Evolutionary conservation across 2,329 filamentous ascomycete species (phyloP).

Genomic region (Eurotiales sp.): DNA sequence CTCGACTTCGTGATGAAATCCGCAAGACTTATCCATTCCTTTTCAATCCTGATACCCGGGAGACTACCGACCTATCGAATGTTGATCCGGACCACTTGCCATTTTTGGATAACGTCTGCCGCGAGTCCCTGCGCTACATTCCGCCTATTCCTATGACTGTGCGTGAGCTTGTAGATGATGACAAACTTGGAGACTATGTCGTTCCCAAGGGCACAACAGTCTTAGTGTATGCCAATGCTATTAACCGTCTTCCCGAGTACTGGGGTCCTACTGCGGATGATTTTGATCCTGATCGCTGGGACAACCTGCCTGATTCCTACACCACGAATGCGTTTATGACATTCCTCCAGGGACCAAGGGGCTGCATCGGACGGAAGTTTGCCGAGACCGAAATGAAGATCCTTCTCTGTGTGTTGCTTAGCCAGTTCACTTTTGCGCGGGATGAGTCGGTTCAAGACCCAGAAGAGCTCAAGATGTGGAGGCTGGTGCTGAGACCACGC

Average conservation of each 20-base stretch:
- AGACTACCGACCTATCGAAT: slow-evolving; percentile 25
- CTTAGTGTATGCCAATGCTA: slow-evolving; percentile 41
- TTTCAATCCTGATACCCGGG: slow-evolving; percentile 31
- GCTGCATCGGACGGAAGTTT: slow-evolving; percentile 32
- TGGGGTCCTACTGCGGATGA: slow-evolving; percentile 40
- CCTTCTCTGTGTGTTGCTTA: slow-evolving; percentile 31
- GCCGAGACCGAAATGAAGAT: slow-evolving; percentile 36
- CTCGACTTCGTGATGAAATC: slow-evolving; percentile 40
- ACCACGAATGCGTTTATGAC: slow-evolving; percentile 35
- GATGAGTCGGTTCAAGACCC: slow-evolving; percentile 38
- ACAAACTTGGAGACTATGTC: slow-evolving; percentile 37
- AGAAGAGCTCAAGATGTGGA: slow-evolving; percentile 49
- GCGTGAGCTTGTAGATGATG: slow-evolving; percentile 39
- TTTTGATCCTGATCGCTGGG: slow-evolving; percentile 45
- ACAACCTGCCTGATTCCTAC: slow-evolving; percentile 34
- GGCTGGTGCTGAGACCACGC: slow-evolving; percentile 43
- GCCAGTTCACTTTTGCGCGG: slow-evolving; percentile 32
- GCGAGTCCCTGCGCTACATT: slow-evolving; percentile 46
- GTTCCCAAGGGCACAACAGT: slow-evolving; percentile 43
- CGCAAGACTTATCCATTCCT: slow-evolving; percentile 35
- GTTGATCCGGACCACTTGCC: slow-evolving; percentile 41
- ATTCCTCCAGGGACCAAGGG: slow-evolving; percentile 30
- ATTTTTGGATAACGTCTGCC: slow-evolving; percentile 46
- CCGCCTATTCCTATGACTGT: slow-evolving; percentile 47
- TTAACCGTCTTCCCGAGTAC: slow-evolving; percentile 39